A percentile compares a stretch with the other conserved stretches of the same genome.
These are phyloP conservation scores for Fusarium virguliforme DNA, from an alignment of 2,329 filamentous ascomycete species.

Conservation along the genomic window DNA sequence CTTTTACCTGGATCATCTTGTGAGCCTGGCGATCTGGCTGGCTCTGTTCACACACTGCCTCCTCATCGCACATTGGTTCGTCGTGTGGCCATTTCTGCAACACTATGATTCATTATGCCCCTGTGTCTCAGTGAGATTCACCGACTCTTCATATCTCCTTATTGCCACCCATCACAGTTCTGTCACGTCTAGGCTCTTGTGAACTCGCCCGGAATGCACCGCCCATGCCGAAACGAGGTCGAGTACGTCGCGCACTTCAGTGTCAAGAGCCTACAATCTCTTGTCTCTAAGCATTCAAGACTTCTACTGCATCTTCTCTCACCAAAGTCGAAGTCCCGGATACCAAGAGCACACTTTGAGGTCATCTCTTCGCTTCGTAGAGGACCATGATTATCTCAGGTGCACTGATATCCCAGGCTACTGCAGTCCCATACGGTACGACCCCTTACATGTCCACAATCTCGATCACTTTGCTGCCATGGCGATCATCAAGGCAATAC, in stretches of 20 bases:
- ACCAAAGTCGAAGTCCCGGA: no score
- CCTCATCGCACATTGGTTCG: background rate
- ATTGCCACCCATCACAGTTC: no score
- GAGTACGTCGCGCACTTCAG: background rate
- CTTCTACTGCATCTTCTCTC: background rate
- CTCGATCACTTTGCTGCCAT: background rate
- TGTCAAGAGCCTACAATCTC: background rate
- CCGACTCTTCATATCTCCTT: no score
- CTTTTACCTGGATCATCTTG: no score
- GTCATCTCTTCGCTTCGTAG: background rate
- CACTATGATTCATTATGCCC: background rate
- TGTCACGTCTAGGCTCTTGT: background rate
- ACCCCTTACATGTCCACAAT: background rate
- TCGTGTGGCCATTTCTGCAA: background rate
- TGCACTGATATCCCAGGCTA: background rate
- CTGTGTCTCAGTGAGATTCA: background rate
- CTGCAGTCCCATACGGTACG: background rate
- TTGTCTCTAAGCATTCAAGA: background rate
- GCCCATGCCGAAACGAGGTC: background rate
- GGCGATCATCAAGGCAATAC: background rate
- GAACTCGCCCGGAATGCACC: background rate
- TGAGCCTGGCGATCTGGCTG: no score
- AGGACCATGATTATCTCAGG: background rate
- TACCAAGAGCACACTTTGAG: no score
- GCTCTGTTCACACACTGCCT: background rate